Conservation (phyloP, 2,329 filamentous ascomycete genomes). For the Cucurbitaria berberidis region DNA sequence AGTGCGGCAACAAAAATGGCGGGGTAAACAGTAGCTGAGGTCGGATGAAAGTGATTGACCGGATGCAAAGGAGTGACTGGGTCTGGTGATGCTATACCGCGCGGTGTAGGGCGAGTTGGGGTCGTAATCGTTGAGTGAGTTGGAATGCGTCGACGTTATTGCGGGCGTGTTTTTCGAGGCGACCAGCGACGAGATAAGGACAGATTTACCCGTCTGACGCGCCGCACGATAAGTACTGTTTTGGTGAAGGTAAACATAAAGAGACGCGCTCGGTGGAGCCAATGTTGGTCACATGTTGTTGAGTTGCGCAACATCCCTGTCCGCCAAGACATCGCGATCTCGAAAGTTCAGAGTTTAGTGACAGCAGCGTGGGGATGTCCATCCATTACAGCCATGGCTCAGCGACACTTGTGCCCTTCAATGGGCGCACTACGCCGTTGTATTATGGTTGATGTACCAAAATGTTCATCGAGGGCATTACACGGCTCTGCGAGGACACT, state of each 20-base stretch:
- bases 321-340: constrained; percentile 35
- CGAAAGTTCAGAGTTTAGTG: constrained; percentile 34
- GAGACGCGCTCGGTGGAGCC: not conserved
- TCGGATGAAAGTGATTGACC: constrained; percentile 6
- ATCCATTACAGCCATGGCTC: constrained; percentile 41
- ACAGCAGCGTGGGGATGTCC: constrained; percentile 14
- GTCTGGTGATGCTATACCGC: not conserved
- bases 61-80: constrained; percentile 6
- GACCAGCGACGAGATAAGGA: not conserved
- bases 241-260: not conserved
- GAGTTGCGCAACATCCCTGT: constrained; percentile 23
- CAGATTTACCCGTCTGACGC: not conserved
- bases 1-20: not conserved
- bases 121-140: not conserved
- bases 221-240: constrained; percentile 3
- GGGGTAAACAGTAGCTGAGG: not conserved
- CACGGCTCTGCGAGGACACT: constrained; percentile 32
- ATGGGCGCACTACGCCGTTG: constrained; percentile 38
- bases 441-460: constrained; percentile 26
- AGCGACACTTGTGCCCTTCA: constrained; percentile 44
- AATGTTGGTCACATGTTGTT: constrained; percentile 20
- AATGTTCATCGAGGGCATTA: constrained; percentile 32
- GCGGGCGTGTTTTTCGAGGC: not conserved
- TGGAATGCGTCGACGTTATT: not conserved
- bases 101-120: not conserved